Conservation (phyloP, 148 eudicot species). For the Oxyria digyna region DNA sequence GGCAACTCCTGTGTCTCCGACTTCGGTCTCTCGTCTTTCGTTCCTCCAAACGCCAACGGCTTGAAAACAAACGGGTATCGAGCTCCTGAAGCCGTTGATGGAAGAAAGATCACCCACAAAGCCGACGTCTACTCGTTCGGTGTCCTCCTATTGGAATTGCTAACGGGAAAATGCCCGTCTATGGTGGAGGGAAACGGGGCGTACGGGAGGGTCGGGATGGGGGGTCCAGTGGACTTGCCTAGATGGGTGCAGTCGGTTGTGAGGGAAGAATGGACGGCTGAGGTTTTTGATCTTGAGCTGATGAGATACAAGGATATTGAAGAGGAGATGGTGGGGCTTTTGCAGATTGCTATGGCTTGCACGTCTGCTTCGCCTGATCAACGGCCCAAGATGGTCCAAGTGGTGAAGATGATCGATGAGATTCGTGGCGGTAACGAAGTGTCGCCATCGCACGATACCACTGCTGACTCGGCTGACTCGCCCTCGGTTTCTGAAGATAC, state of each 20-base stretch:
- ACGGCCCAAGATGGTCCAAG: conserved; percentile 74
- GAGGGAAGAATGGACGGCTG: conserved; percentile 92
- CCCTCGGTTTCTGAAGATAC: conserved; percentile 3
- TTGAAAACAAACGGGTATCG: conserved; percentile 33
- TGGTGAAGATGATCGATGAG: conserved; percentile 81
- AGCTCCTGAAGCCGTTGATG: conserved; percentile 64
- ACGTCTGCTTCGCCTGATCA: conserved; percentile 60
- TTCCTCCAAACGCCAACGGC: not conserved
- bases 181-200: conserved; percentile 13
- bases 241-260: conserved; percentile 81
- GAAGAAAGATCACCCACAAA: conserved; percentile 61
- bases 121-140: conserved; percentile 92
- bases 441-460: conserved; percentile 4
- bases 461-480: not conserved
- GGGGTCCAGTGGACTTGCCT: conserved; percentile 42
- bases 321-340: conserved; percentile 80
- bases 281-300: conserved; percentile 79
- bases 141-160: conserved; percentile 57
- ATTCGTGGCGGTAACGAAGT: conserved; percentile 22
- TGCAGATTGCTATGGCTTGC: conserved; percentile 91
- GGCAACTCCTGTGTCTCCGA: conserved; percentile 76
- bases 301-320: conserved; percentile 94
- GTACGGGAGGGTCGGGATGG: conserved; percentile 11
- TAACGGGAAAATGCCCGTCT: conserved; percentile 24
- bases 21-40: conserved; percentile 51